Base-by-base conservation (phyloP, 805 yeast species). In the Starmerella ratchasimensis region DNA sequence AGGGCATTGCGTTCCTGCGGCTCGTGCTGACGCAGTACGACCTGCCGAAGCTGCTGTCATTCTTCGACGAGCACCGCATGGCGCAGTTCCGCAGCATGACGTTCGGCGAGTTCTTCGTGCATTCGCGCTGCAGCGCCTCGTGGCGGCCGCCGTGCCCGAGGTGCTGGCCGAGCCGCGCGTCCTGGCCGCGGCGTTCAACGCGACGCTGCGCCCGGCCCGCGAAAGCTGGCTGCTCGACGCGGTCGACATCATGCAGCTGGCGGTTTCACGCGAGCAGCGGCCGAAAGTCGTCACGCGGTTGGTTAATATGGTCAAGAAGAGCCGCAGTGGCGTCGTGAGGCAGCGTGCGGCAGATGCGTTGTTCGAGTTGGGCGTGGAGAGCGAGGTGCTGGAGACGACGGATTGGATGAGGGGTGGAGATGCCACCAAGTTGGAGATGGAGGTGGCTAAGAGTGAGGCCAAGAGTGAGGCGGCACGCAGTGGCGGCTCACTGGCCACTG, bases 1-100 rank as follows among this genome's bases (percentile, higher is more conserved):
- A 90, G 59, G 94, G 94, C 0, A 64, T 88, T 23, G 83, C 96
- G 2, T 90, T 90, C 55, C 63, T 90, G 45, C 71, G 79, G 59
- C 80, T 88, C 7, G 63, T 90, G 41, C 67, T 76, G 44, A 93
- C 83, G 48, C 94, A 84, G 53, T 58, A 47, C 50, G 69, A 68
- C 4, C 72, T 80, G 42, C 72, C 68, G 41, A 82, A 75, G 30
- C 71, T 83, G 20, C 72, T 86, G 60, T 71, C 72, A 37, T 80
- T 71, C 51, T 63, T 90, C 45, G 63, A 82, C 3, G 47, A 69
- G 15, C 76, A 76, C n/a, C 69, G 74, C 39, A 93, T 82, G 56
- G 63, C 64, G 17, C 76, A 77, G 45, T 62, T 90, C 42, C 63
- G 77, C 40, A 69, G 70, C 25, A 58, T 88, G 49, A 69, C 72